Base-by-base conservation (phyloP, 2,329 filamentous ascomycete species). In the Colletotrichum tropicale region DNA sequence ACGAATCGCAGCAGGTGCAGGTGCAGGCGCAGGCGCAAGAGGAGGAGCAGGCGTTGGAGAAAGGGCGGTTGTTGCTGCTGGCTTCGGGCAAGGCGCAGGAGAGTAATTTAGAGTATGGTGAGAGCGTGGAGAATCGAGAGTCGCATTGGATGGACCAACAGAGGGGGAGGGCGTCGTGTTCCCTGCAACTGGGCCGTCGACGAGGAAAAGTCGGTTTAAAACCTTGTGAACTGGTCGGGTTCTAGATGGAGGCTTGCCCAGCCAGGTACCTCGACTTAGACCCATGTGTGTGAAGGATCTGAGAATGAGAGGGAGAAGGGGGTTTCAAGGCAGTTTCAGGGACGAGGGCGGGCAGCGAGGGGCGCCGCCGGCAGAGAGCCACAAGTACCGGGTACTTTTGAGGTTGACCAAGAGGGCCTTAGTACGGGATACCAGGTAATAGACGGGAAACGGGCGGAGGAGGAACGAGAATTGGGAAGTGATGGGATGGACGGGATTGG, bases 151-250 rank as follows among this genome's bases (percentile, higher is more conserved):
- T 55, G 65, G 71, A 74, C 70, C 74, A 74, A 60, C 61, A 73
- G 73, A 75, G 56, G 61, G 34, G 74, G 32, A 74, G 32, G 36
- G 71, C 70, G 70, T 74, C 66, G 52, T 74, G 65, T 74, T 76
- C 70, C 70, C 74, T 74, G 74, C 71, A 74, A 65, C 21, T 61
- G 71, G 61, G 67, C 38, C 79, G 78, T 80, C 79, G 81, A 80
- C 81, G 81, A 81, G 77, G 80, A 82, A 82, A 82, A 82, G 80
- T 81, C 81, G 81, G 79, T 81, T 82, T 81, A 82, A 80, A 79
- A 82, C 80, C 71, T 66, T 74, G 74, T 74, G 70, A 74, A 56
- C 65, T 62, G 74, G 74, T 58, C 71, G 18, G 66, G 66, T 74
- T 74, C 60, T 64, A 62, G 60, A 76, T 61, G 52, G 48, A 74